A percentile compares a stretch with the other conserved stretches of the same genome.
These are phyloP conservation scores for Trichoderma brevicompactum DNA, from an alignment of 2,329 filamentous ascomycete species.

Conservation along the genomic window DNA sequence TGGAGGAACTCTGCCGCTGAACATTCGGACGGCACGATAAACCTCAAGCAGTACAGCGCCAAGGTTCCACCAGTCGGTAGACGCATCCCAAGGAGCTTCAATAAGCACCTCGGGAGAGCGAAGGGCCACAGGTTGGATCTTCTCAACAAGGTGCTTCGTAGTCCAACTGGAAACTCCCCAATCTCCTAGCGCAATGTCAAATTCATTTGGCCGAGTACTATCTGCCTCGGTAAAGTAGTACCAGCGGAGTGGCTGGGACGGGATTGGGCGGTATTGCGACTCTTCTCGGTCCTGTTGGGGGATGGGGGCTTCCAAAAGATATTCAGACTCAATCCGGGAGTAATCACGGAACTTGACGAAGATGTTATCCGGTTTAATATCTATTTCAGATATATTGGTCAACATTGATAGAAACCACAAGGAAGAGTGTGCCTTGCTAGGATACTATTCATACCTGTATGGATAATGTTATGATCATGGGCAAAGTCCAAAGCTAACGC, in stretches of 20 bases:
- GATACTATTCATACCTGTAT: conserved; percentile 11
- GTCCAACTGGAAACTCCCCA: conserved; percentile 1
- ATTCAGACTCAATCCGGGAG: conserved; percentile 3
- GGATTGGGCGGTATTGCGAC: background rate
- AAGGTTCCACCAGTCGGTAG: conserved; percentile 9
- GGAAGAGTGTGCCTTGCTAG: too few species aligned
- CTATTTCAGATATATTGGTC: background rate
- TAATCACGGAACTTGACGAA: conserved; percentile 17
- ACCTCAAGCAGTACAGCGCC: background rate
- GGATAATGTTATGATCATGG: conserved; percentile 2
- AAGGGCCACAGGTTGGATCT: conserved; percentile 5
- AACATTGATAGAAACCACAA: background rate
- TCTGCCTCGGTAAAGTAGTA: background rate
- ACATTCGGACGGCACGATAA: conserved; percentile 7
- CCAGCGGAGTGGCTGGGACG: background rate
- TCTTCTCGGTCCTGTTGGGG: background rate
- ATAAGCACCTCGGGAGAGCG: conserved; percentile 12
- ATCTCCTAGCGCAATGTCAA: background rate
- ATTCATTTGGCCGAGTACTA: background rate
- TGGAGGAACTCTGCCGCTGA: background rate
- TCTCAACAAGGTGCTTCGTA: background rate
- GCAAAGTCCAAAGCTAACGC: background rate
- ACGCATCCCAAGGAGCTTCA: conserved; percentile 9
- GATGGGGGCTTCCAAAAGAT: background rate
- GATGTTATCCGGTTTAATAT: conserved; percentile 14